These are phyloP conservation scores for Hypoxylon sp. DNA, from an alignment of 2,329 filamentous ascomycete genomes.

Conservation along the genomic window DNA sequence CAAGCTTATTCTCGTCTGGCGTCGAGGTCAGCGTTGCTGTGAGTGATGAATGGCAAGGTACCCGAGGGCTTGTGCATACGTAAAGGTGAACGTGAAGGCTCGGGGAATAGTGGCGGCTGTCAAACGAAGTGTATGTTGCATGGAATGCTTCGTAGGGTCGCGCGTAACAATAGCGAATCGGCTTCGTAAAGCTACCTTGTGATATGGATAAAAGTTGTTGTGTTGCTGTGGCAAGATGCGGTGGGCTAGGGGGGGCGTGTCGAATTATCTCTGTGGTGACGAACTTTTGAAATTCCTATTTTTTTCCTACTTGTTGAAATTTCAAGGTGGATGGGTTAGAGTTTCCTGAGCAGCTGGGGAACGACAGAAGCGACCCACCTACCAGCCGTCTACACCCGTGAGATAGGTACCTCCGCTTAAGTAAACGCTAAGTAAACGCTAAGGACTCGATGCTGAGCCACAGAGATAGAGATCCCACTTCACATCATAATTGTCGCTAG, in stretches of 20 bases:
- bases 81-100: constrained; percentile 17
- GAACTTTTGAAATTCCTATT: constrained; percentile 39
- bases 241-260: constrained; percentile 23
- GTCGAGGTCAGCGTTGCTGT: constrained; percentile 19
- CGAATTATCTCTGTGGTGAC: constrained; percentile 38
- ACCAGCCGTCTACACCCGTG: background rate
- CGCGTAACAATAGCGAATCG: constrained; percentile 24
- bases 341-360: constrained; percentile 15
- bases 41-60: constrained; percentile 11
- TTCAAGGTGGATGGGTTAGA: constrained; percentile 38
- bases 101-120: constrained; percentile 12
- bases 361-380: constrained; percentile 5
- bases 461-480: too few species aligned
- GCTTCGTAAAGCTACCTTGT: constrained; percentile 27
- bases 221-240: constrained; percentile 25
- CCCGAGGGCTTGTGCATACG: constrained; percentile 21
- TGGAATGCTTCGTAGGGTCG: constrained; percentile 23
- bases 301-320: constrained; percentile 41
- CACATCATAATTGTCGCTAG: too few species aligned
- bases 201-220: constrained; percentile 7
- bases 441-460: too few species aligned
- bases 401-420: background rate
- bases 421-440: too few species aligned
- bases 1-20: constrained; percentile 11
- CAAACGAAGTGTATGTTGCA: constrained; percentile 26